A percentile compares a stretch with the other conserved stretches of the same genome.
Evolutionary conservation across 768 basidiomycete genomes (phyloP).

Genomic region (Termitomyces sp.): DNA sequence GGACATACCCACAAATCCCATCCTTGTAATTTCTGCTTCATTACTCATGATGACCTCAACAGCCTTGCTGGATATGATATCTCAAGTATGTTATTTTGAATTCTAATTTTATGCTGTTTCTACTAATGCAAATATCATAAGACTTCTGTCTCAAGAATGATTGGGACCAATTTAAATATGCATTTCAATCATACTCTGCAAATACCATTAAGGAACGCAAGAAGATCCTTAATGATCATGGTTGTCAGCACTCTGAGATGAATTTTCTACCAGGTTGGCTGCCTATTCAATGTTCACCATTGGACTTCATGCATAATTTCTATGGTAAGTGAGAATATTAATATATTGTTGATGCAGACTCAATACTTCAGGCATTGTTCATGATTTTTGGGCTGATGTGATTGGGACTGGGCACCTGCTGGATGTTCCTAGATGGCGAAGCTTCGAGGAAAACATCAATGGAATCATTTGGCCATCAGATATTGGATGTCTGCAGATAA

Average conservation of each 20-base stretch:
- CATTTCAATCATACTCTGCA: background rate
- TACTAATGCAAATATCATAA: no score
- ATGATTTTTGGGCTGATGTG: no score
- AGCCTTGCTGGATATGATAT: background rate
- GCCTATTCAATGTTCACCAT: background rate
- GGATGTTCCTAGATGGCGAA: no score
- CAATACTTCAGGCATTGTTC: no score
- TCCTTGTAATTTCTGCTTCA: background rate
- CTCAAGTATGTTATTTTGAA: background rate
- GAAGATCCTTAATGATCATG: background rate
- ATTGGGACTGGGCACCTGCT: no score
- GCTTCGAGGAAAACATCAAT: no score
- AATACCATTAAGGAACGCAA: background rate
- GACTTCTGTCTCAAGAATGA: background rate
- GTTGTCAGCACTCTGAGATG: background rate
- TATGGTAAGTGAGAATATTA: no score
- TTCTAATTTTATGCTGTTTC: no score
- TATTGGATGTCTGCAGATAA: background rate
- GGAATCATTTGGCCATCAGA: no score
- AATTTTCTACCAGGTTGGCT: background rate
- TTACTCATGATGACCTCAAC: background rate
- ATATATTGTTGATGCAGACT: no score
- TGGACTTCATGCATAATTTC: background rate
- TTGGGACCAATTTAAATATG: background rate
- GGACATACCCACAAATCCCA: background rate